phyloP scores from a whole-genome alignment of 192 early-diverging fungal species.

The Martensiomyces pterosporus region DNA sequence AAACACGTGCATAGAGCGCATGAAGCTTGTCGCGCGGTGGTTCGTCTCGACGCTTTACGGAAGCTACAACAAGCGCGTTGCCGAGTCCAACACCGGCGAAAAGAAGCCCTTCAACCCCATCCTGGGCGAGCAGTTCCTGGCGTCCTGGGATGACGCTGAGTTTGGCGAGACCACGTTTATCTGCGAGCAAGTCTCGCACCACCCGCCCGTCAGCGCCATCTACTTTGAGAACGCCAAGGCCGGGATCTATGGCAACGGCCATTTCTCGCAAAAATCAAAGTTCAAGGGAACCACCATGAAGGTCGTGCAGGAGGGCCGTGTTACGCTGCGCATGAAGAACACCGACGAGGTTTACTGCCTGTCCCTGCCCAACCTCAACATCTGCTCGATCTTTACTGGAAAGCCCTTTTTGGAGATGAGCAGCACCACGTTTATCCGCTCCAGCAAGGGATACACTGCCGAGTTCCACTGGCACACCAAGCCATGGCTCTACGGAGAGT shows the following conservation, averaged over 20 bases:
- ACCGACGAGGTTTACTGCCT: slow-evolving; percentile 67
- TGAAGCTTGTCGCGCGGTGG: slow-evolving; percentile 68
- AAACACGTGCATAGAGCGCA: slow-evolving; percentile 48
- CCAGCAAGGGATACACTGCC: slow-evolving; percentile 51
- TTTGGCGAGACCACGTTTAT: slow-evolving; percentile 52
- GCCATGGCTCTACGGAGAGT: slow-evolving; percentile 76
- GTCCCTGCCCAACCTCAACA: slow-evolving; percentile 67
- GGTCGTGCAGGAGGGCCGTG: slow-evolving; percentile 74
- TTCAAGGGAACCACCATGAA: slow-evolving; percentile 73
- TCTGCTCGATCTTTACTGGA: slow-evolving; percentile 70
- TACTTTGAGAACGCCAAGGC: slow-evolving; percentile 59
- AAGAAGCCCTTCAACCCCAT: slow-evolving; percentile 74
- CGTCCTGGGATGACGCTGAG: slow-evolving; percentile 56
- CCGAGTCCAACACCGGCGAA: slow-evolving; percentile 62
- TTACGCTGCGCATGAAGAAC: slow-evolving; percentile 58
- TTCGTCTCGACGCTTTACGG: slow-evolving; percentile 78
- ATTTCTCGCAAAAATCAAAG: slow-evolving; percentile 60
- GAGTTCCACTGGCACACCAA: slow-evolving; percentile 70
- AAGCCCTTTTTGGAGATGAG: slow-evolving; percentile 62
- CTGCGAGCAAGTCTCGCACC: slow-evolving; percentile 70
- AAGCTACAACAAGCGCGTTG: slow-evolving; percentile 66
- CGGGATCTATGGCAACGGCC: slow-evolving; percentile 59
- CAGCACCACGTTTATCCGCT: slow-evolving; percentile 56
- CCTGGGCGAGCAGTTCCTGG: slow-evolving; percentile 65
- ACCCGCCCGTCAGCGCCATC: slow-evolving; percentile 68